Base-by-base conservation (phyloP, 1,284 basidiomycete genomes). In the Ceraceosorus bombacis region DNA sequence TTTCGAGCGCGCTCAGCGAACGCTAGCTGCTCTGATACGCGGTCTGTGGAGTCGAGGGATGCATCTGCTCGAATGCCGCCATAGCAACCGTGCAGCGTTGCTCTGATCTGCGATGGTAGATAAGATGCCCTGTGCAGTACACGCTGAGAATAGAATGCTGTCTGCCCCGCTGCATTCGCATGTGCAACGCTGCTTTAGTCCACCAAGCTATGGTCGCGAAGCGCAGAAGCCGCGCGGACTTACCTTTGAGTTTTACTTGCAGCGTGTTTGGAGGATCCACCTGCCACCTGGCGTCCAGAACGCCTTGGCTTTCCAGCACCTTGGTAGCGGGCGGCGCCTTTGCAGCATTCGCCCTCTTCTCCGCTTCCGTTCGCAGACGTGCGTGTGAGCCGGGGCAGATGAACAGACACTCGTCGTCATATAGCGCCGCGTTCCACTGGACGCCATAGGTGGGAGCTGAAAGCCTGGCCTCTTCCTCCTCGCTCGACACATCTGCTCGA, bases 371-470 rank as follows among this genome's bases (percentile, higher is more conserved):
- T 53, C 88, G 81, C 1, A 86, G 80, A 0, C 78, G 63, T 54
- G 78, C 82, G 78, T 90, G 88, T 0, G 85, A 86, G 5, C 81
- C 81, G 0, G 88, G 88, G 7, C 90, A 86, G 57, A 89, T 80
- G 69, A 82, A 88, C 0, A 90, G 82, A 74, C 87, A 90, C 0
- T 82, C 81, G 70, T 90, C 88, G 58, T 83, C 81, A 68, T 87
- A 87, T 17, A 90, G 80, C 0, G 87, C 87, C 82, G 86, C 85
- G 72, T 90, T 90, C 88, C 88, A 90, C 79, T 90, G 88, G 4
- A 89, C 82, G 4, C 86, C 87, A 69, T 85, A 81, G 60, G 85
- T 84, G 82, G 85, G 87, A 37, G 82, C 78, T 4, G 78, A 78
- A 4, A 90, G 82, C 2, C 84, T 83, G 37, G 79, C 70, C 1